phyloP scores from a whole-genome alignment of 495 filamentous ascomycete genomes.

The Neurospora sp. region DNA sequence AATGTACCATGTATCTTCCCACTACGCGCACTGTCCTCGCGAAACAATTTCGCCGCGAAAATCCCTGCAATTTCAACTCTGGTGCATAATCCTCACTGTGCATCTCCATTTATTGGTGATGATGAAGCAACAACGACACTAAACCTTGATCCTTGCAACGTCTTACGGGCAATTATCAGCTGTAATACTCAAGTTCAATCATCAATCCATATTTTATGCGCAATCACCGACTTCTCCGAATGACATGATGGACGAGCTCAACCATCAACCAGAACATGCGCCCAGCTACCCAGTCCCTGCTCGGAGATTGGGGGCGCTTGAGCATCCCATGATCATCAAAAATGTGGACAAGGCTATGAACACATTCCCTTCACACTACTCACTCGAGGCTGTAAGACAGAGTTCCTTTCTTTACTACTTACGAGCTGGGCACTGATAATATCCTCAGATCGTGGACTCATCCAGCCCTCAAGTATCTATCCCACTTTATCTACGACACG shows the following conservation, averaged over 20 bases:
- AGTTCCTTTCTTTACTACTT: background rate
- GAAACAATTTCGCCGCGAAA: background rate
- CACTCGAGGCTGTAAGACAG: constrained; percentile 55
- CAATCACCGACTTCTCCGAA: background rate
- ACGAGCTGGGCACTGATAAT: background rate
- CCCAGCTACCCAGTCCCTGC: constrained; percentile 45
- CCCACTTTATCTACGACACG: constrained; percentile 60
- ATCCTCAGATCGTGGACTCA: constrained; percentile 25
- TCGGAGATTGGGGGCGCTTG: constrained; percentile 60
- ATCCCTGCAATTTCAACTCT: background rate
- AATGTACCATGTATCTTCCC: background rate
- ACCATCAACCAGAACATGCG: constrained; percentile 12
- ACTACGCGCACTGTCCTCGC: background rate
- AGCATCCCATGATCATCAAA: constrained; percentile 78
- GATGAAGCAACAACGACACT: background rate
- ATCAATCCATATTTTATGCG: background rate
- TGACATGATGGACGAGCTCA: background rate
- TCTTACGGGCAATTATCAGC: background rate
- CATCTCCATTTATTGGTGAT: background rate
- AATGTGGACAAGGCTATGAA: constrained; percentile 73
- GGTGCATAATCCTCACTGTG: background rate
- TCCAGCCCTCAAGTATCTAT: constrained; percentile 31
- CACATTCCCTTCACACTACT: constrained; percentile 59
- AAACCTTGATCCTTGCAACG: background rate
- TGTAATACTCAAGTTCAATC: background rate